Evolutionary conservation across 805 yeast genomes (phyloP), one percentile per base, ranked within the genome.

Genomic region (Kodamaea nitidulidarum): DNA sequence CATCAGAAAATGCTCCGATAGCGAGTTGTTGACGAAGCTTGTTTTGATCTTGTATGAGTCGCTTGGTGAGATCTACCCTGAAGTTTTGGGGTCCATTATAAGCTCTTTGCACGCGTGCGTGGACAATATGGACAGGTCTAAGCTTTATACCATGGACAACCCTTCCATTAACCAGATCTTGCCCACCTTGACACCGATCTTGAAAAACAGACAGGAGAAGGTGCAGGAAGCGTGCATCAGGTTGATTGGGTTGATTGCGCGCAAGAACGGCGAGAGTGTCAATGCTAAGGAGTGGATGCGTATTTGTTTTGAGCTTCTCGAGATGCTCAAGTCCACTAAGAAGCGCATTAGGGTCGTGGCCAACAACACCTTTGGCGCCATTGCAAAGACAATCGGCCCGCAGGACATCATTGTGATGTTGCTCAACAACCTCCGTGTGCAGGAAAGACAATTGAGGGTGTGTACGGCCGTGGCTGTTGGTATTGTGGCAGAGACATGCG

Each of bases 391-490:
- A 0, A 82, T 93, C 35, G 99, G 99, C 0, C 99, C 99, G 0
- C 93, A 87, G 45, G 98, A 93, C 58, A 95, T 93, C 3, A 61
- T 93, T 15, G 90, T 82, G 1, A 83, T 95, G 41, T 65, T 93
- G 26, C 63, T 93, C 41, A 87, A 85, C 50, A 91, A 91, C 50
- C 67, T 93, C 48, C 75, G 86, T 43, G 95, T 90, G 6, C 98
- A 91, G 56, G 98, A 93, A 56, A 84, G 99, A 55, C 99, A 93
- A 63, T 71, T 87, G 30, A 81, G 99, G 55, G 96, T 93, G 7
- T 91, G 96, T 58, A 88, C 98, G 0, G 96, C 98, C 4, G 97
- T 93, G 29, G 99, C 99, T 0, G 86, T 93, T 48, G 98, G 95
- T 26, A 88, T 93, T 49, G 95, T 93, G 7, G 98, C 98, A 0